phyloP scores from a whole-genome alignment of 2,329 filamentous ascomycete species.

The Colletotrichum melonis region DNA sequence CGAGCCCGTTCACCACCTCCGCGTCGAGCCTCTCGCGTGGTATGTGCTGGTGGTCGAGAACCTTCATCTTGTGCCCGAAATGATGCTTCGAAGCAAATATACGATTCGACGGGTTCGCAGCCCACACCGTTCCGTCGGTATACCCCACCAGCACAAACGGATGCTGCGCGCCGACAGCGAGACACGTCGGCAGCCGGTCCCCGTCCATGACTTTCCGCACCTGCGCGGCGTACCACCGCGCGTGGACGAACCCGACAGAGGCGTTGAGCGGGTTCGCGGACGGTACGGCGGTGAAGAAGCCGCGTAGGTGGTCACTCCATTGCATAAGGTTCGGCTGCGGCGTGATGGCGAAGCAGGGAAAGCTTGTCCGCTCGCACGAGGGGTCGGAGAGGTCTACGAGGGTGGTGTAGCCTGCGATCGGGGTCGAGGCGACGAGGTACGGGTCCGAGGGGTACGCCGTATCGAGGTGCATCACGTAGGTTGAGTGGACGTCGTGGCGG shows the following conservation, averaged over 20 bases:
- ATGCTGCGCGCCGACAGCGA: conserved; percentile 62
- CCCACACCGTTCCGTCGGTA: conserved; percentile 65
- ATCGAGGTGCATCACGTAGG: conserved; percentile 64
- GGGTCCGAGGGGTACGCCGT: conserved; percentile 68
- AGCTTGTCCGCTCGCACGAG: conserved; percentile 64
- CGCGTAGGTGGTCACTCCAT: conserved; percentile 67
- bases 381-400: conserved; percentile 65
- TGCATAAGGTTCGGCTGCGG: conserved; percentile 65
- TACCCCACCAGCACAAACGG: conserved; percentile 66
- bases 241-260: conserved; percentile 63
- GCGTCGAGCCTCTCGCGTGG: conserved; percentile 44
- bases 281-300: conserved; percentile 64
- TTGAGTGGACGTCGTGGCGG: conserved; percentile 65
- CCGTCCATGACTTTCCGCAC: conserved; percentile 63
- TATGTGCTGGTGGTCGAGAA: conserved; percentile 67
- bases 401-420: conserved; percentile 64
- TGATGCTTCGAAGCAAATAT: conserved; percentile 53
- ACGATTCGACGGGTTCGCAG: conserved; percentile 57
- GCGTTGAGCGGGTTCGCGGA: conserved; percentile 64
- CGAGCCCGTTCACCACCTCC: conserved; percentile 1
- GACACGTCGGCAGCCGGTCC: conserved; percentile 61
- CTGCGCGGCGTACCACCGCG: conserved; percentile 61
- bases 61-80: conserved; percentile 51
- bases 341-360: conserved; percentile 60
- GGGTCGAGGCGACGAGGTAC: conserved; percentile 65